Base-by-base conservation (phyloP, 306 rosid species). In the Lathyrus sativus region DNA sequence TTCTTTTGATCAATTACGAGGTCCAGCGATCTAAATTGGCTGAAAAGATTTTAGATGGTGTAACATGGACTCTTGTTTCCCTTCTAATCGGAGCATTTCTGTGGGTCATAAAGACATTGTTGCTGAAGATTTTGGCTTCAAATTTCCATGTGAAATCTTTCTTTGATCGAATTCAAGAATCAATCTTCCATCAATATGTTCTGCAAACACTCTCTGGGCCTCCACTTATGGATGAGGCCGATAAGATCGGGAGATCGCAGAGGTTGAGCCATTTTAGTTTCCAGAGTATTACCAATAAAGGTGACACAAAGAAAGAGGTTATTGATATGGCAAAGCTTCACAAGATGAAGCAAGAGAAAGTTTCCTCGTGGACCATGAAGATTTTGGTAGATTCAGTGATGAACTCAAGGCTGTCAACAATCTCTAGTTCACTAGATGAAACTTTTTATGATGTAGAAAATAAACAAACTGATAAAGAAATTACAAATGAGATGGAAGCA, bases 321-420 rank as follows among this genome's bases (percentile, higher is more conserved):
- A 90, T 90, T 55, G 92, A 95, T 67, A 77, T 95, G 78, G 85
- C 82, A 14, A 84, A 82, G 81, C 82, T 95, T 80, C 95, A 88
- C 41, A 63, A 62, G 80, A 86, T 95, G 85, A 95, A 90, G 75
- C 91, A 82, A 58, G 97, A 85, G 70, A 93, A 88, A 75, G 96
- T 95, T 74, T 88, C 96, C 7, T 88, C 99, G 9, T 90, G 99
- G 97, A 95, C 96, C 11, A 90, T 95, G 97, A 95, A 95, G 84
- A 82, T 78, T 43, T 78, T 95, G 85, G 82, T 90, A 44, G 97
- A 95, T 63, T 96, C 92, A 26, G 88, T 90, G 75, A 61, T 80
- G 17, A 87, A 76, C 74, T 90, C 97, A 11, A 85, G 96, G 74
- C 79, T 93, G 41, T 81, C 96, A 55, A 91, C 98, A 9, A 79